phyloP scores from a whole-genome alignment of 1,139 yeast genomes.

The Geotrichum fermentans region DNA sequence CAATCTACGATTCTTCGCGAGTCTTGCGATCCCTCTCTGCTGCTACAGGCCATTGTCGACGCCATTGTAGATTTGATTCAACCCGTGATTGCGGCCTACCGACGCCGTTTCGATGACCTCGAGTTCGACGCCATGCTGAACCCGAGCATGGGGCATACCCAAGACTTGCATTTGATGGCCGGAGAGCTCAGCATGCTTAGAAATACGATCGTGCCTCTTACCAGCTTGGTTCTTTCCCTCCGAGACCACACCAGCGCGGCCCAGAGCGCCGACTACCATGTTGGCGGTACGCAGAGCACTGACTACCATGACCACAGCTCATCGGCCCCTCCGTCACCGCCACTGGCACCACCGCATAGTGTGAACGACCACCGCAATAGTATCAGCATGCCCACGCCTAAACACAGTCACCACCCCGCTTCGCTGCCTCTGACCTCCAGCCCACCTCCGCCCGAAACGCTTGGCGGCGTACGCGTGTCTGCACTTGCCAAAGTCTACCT shows the following conservation, averaged over 20 bases:
- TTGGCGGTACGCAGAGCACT: neutral
- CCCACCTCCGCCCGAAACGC: constrained; percentile 1
- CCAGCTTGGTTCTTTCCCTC: constrained; percentile 44
- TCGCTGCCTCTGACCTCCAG: neutral
- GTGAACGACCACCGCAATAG: constrained; percentile 1
- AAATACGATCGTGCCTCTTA: constrained; percentile 44
- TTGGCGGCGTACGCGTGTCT: constrained; percentile 30
- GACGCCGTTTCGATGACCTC: constrained; percentile 44
- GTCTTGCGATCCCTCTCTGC: constrained; percentile 46
- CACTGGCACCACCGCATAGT: neutral
- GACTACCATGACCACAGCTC: neutral
- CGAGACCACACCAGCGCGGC: constrained; percentile 37
- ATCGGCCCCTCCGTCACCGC: neutral
- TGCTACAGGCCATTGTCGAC: constrained; percentile 52
- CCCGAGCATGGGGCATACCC: constrained; percentile 49
- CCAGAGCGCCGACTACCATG: neutral
- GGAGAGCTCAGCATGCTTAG: constrained; percentile 48
- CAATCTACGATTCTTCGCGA: constrained; percentile 46
- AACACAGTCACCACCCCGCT: neutral
- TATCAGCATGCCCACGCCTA: neutral
- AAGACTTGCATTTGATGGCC: constrained; percentile 48
- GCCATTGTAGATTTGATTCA: constrained; percentile 54
- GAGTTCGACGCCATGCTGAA: constrained; percentile 48
- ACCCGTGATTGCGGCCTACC: constrained; percentile 54
- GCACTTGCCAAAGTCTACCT: constrained; percentile 44